Conservation (phyloP, 305 asterid species). For the Solanum chacoense region DNA sequence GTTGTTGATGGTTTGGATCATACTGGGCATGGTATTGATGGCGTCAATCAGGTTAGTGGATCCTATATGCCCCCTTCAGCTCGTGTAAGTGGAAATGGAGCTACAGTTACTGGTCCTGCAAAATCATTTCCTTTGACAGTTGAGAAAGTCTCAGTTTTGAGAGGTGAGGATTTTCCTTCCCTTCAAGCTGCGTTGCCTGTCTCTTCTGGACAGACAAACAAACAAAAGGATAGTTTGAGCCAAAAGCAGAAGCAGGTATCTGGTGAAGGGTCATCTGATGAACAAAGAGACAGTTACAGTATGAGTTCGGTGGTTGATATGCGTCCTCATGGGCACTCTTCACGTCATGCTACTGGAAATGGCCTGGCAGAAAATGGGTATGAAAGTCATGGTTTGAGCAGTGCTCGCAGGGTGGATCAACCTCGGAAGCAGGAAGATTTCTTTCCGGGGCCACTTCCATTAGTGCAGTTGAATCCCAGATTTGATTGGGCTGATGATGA, state of each 20-base stretch:
- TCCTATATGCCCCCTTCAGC: constrained; percentile 78
- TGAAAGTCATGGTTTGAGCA: constrained; percentile 25
- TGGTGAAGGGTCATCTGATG: constrained; percentile 33
- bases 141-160: constrained; percentile 66
- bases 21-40: constrained; percentile 21
- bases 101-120: constrained; percentile 25
- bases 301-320: constrained; percentile 36
- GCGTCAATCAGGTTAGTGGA: constrained; percentile 30
- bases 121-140: constrained; percentile 28
- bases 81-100: constrained; percentile 37
- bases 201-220: constrained; percentile 55
- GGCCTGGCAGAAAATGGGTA: constrained; percentile 32
- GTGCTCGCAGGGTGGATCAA: constrained; percentile 22
- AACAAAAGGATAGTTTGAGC: constrained; percentile 47
- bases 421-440: constrained; percentile 39
- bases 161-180: constrained; percentile 98
- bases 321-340: constrained; percentile 35
- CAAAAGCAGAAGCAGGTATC: constrained; percentile 53
- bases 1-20: constrained; percentile 24
- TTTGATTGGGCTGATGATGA: constrained; percentile 99
- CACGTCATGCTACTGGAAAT: constrained; percentile 25
- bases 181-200: constrained; percentile 79
- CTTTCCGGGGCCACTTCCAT: constrained; percentile 64
- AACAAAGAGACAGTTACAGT: constrained; percentile 33
- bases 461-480: constrained; percentile 72